These are phyloP conservation scores for Epichloe sibirici DNA, from an alignment of 2,329 filamentous ascomycete species.

Conservation along the genomic window DNA sequence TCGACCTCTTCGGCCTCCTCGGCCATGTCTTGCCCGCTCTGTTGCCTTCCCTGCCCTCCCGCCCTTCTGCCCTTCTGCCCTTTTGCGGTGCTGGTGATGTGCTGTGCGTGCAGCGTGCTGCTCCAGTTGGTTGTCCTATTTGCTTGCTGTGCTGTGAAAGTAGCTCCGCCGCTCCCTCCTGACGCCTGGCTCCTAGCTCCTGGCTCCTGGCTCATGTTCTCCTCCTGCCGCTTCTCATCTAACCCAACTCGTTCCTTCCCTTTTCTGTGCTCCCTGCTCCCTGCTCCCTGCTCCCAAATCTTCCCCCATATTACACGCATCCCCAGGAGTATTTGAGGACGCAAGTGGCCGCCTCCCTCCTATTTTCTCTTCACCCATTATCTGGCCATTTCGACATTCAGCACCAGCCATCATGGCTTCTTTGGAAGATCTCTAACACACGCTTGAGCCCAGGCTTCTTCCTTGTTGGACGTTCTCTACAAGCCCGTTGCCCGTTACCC, in stretches of 20 bases:
- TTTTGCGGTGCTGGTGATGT: too few relatives aligned
- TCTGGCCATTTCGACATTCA: conserved; percentile 6
- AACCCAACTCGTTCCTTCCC: neutral
- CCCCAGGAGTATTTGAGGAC: conserved; percentile 7
- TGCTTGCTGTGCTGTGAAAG: too few relatives aligned
- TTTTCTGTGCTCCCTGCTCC: neutral
- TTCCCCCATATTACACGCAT: neutral
- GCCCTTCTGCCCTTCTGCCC: too few relatives aligned
- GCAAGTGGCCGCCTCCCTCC: conserved; percentile 5
- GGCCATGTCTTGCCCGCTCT: neutral
- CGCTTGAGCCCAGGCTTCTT: conserved; percentile 7
- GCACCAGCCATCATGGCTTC: conserved; percentile 5
- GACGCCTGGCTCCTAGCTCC: too few relatives aligned
- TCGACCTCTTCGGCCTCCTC: neutral
- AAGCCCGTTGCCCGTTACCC: conserved; percentile 2
- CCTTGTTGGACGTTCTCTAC: conserved; percentile 6
- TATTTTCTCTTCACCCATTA: conserved; percentile 3
- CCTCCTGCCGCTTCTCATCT: neutral
- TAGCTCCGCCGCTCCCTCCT: too few relatives aligned
- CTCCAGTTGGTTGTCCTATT: too few relatives aligned
- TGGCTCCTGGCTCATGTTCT: neutral
- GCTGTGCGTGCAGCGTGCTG: too few relatives aligned
- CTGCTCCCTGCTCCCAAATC: neutral
- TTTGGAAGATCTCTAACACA: conserved; percentile 7
- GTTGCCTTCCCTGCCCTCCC: neutral